A percentile compares a stretch with the other conserved stretches of the same genome.
Conservation (phyloP, 2,329 filamentous ascomycete genomes). For the Nemania sp. region DNA sequence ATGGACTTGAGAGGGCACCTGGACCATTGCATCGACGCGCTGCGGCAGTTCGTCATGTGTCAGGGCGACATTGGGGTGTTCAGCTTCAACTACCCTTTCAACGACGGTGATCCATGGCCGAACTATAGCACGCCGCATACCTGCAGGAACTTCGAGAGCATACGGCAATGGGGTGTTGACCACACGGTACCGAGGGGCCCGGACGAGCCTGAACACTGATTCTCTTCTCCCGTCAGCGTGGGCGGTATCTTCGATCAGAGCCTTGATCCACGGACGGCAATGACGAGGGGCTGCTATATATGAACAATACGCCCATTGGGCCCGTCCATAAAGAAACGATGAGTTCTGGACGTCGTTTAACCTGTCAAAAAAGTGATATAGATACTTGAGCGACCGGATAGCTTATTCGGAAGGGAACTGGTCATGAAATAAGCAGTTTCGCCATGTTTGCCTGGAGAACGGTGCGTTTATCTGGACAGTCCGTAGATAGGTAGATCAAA, state of each 20-base stretch:
- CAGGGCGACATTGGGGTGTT: constrained; percentile 60
- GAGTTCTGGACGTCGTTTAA: too few species aligned
- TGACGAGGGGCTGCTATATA: too few species aligned
- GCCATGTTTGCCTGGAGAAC: too few species aligned
- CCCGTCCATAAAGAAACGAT: too few species aligned
- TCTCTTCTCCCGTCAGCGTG: neutral
- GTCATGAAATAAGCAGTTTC: too few species aligned
- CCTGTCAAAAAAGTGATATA: too few species aligned
- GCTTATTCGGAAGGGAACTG: too few species aligned
- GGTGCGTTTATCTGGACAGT: too few species aligned
- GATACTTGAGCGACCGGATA: too few species aligned
- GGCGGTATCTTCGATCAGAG: neutral
- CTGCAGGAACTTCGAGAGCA: constrained; percentile 58
- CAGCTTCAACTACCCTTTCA: constrained; percentile 56
- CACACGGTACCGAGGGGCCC: constrained; percentile 49
- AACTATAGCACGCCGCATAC: constrained; percentile 58
- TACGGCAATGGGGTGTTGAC: constrained; percentile 57
- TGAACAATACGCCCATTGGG: too few species aligned
- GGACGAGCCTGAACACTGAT: constrained; percentile 40
- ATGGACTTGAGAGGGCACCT: constrained; percentile 51
- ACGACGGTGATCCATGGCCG: constrained; percentile 55
- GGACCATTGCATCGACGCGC: constrained; percentile 60
- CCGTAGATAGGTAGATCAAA: neutral
- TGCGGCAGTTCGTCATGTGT: constrained; percentile 59
- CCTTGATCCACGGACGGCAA: too few species aligned